phyloP scores from a whole-genome alignment of 768 basidiomycete species.

The Tephrocybe sp. region DNA sequence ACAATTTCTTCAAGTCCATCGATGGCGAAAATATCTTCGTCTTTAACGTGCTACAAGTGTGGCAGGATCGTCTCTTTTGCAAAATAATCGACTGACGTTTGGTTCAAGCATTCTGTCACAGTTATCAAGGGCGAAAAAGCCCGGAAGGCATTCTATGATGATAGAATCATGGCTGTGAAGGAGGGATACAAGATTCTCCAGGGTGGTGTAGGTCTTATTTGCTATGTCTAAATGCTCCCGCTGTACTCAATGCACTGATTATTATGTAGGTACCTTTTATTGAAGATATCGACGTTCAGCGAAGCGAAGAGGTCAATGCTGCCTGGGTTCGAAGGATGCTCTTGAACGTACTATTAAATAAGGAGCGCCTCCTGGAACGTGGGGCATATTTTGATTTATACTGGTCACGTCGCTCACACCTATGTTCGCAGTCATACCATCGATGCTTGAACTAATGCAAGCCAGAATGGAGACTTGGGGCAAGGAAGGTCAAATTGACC shows the following conservation, averaged over 20 bases:
- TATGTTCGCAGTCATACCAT: slow-evolving; percentile 18
- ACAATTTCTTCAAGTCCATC: neutral
- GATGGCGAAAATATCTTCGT: neutral
- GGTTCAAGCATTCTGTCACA: slow-evolving; percentile 18
- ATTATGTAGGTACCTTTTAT: slow-evolving; percentile 17
- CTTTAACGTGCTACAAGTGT: neutral
- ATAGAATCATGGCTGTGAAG: slow-evolving; percentile 23
- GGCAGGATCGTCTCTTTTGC: neutral
- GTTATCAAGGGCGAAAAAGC: slow-evolving; percentile 29
- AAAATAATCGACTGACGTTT: neutral
- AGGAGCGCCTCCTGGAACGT: slow-evolving; percentile 17
- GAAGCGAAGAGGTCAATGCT: slow-evolving; percentile 13
- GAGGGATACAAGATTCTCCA: slow-evolving; percentile 34
- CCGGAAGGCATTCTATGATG: slow-evolving; percentile 29
- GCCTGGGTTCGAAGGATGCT: slow-evolving; percentile 22
- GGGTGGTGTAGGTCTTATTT: slow-evolving; percentile 14
- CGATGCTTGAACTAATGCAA: slow-evolving; percentile 22
- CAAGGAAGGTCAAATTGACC: slow-evolving; percentile 19
- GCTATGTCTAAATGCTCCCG: neutral
- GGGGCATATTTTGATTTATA: neutral
- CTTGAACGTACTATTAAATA: slow-evolving; percentile 9
- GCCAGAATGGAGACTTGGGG: slow-evolving; percentile 21
- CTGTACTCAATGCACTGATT: neutral
- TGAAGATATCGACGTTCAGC: slow-evolving; percentile 21
- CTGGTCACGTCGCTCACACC: neutral